Base-by-base conservation (phyloP, 352 stramenopile species). In the Globisporangium spinosum region DNA sequence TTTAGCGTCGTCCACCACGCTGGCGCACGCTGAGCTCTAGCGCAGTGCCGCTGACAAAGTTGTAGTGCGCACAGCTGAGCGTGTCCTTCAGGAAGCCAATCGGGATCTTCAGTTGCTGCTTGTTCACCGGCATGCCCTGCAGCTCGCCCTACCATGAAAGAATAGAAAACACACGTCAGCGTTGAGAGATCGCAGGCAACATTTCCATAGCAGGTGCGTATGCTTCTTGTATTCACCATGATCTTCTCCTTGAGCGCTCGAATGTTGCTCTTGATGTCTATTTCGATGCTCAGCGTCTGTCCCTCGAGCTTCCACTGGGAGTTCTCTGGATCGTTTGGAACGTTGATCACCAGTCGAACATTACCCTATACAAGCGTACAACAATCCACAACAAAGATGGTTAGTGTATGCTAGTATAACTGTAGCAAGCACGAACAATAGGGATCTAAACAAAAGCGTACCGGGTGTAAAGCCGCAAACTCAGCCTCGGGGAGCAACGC, bases 21-120 rank as follows among this genome's bases (percentile, higher is more conserved):
- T 94, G 86, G 51, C 87, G 87, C 69, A 91, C 87, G 45, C 81
- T 95, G 58, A 95, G 71, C 53, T 95, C 85, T 23, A 95, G 65
- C 23, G 74, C 65, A 3, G 84, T 91, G 51, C 78, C 85, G 49
- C 87, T 89, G 54, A 90, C 72, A 64, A 95, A 94, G 69, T 95
- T 95, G 83, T 95, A 95, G 70, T 95, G 87, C 27, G 87, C 87
- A 29, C 83, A 92, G 1, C 68, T 89, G 17, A 94, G 77, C 13
- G 81, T 58, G 64, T 95, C 95, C 73, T 98, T 98, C 64, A 98
- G 78, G 65, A 99, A 99, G 5, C 91, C 94, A 65, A 85, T 79
- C 6, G 88, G 70, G 23, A 85, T 87, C 74, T 98, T 98, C 22
- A 99, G 73, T 77, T 99, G 95, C 77, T 98, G 93, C 73, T 99